Evolutionary conservation across 305 asterid genomes (phyloP).

Genomic region (Solanum chacoense): DNA sequence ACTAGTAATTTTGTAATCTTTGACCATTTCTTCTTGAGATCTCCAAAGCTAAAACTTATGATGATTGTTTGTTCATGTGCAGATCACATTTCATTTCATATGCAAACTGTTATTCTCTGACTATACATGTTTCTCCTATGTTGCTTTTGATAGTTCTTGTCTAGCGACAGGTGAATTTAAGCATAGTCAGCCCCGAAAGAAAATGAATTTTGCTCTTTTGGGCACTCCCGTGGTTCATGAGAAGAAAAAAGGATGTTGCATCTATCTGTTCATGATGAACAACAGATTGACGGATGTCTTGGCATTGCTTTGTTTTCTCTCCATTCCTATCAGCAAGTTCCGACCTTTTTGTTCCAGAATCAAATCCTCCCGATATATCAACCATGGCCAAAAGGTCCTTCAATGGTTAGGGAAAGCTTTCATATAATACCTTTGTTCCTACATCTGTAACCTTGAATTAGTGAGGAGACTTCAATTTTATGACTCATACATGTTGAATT

Average conservation of each 20-base stretch:
- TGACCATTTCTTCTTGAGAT: background rate
- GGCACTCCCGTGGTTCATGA: background rate
- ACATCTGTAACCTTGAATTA: background rate
- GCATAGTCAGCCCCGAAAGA: background rate
- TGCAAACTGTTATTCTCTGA: background rate
- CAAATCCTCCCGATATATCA: background rate
- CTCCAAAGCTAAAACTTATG: background rate
- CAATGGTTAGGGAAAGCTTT: background rate
- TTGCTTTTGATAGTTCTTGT: background rate
- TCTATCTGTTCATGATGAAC: background rate
- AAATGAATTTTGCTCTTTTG: background rate
- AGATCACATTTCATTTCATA: background rate
- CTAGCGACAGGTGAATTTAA: background rate
- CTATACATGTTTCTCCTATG: background rate
- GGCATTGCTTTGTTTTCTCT: background rate
- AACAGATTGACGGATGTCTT: background rate
- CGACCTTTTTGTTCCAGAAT: background rate
- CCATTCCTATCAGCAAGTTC: background rate
- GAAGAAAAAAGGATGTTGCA: background rate
- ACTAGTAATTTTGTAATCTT: background rate
- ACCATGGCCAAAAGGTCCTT: background rate
- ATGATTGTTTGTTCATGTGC: background rate
- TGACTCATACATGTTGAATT: background rate
- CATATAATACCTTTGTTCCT: background rate
- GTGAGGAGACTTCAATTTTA: background rate